Evolutionary conservation across 1,284 basidiomycete genomes (phyloP).

Genomic region (Ceratobasidium sp.): DNA sequence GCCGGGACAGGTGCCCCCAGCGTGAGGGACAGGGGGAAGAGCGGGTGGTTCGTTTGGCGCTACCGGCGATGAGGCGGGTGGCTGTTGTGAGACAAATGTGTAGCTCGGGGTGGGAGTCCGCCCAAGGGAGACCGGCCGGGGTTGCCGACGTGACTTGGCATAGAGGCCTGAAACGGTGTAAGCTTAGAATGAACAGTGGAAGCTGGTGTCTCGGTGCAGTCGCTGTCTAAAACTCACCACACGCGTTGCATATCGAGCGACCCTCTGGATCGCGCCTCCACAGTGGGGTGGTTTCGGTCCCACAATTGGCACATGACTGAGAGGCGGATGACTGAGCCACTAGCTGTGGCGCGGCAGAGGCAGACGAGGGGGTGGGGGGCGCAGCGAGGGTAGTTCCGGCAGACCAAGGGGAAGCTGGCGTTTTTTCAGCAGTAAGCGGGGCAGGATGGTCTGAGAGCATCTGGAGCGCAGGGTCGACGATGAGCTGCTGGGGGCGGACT

Average conservation of each 20-base stretch:
- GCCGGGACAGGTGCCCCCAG: conserved; percentile 87
- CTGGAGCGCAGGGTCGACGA: conserved; percentile 44
- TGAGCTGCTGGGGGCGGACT: conserved; percentile 29
- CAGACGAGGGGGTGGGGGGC: conserved; percentile 16
- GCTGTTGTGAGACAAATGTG: conserved; percentile 55
- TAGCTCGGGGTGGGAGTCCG: conserved; percentile 55
- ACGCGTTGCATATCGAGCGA: conserved; percentile 85
- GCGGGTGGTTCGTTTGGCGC: conserved; percentile 45
- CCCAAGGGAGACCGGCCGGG: conserved; percentile 64
- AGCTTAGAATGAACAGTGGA: conserved; percentile 48
- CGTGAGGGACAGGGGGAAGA: conserved; percentile 49
- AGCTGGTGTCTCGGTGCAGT: conserved; percentile 47
- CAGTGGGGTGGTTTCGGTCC: conserved; percentile 77
- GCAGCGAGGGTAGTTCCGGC: conserved; percentile 32
- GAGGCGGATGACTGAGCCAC: neutral
- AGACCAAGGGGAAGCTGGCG: conserved; percentile 40
- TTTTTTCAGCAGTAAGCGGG: conserved; percentile 27
- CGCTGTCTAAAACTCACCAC: conserved; percentile 68
- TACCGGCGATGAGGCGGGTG: conserved; percentile 39
- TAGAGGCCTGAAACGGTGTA: conserved; percentile 64
- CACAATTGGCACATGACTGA: conserved; percentile 57
- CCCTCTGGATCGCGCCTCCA: conserved; percentile 85
- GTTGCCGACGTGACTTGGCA: conserved; percentile 72
- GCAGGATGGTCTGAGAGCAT: conserved; percentile 35
- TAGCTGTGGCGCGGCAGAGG: conserved; percentile 7